Evolutionary conservation across 495 filamentous ascomycete species (phyloP).

Genomic region (Aspergillus ellipticus): DNA sequence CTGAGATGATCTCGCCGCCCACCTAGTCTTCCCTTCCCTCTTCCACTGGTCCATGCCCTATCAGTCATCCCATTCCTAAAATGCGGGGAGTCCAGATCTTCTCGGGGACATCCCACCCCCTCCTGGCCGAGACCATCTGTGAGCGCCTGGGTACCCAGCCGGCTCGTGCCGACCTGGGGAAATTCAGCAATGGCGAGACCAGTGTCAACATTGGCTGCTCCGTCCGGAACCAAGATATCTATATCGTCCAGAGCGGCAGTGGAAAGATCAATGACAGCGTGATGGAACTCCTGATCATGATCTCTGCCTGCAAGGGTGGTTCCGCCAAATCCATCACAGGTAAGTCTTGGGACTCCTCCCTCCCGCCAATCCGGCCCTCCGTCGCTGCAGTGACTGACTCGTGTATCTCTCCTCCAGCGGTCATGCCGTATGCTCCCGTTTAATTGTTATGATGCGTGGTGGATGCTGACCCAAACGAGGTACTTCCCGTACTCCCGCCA

Average conservation of each 20-base stretch:
- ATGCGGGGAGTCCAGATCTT: constrained; percentile 73
- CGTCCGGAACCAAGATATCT: constrained; percentile 96
- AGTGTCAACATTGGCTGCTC: constrained; percentile 90
- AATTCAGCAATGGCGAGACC: constrained; percentile 90
- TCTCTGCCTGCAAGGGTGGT: constrained; percentile 95
- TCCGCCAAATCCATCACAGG: constrained; percentile 97
- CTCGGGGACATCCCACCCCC: constrained; percentile 65
- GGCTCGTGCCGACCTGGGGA: constrained; percentile 61
- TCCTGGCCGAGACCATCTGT: constrained; percentile 68
- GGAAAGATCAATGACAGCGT: constrained; percentile 96
- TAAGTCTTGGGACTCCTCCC: constrained; percentile 36
- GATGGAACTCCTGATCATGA: constrained; percentile 98
- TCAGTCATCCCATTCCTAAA: constrained; percentile 11
- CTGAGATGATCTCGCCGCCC: constrained; percentile 15
- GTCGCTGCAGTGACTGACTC: constrained; percentile 22
- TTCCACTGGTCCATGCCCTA: constrained; percentile 17
- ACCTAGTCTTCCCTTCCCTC: constrained; percentile 7
- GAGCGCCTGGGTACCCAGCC: constrained; percentile 63
- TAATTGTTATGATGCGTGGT: constrained; percentile 28
- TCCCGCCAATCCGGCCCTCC: background rate
- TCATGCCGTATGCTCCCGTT: constrained; percentile 67
- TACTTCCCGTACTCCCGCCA: constrained; percentile 99
- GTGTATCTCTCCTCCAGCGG: constrained; percentile 53
- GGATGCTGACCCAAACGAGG: constrained; percentile 48
- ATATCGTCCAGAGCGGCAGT: constrained; percentile 97